A percentile compares a stretch with the other conserved stretches of the same genome.
These are phyloP conservation scores for Epichloe baconii DNA, from an alignment of 2,329 filamentous ascomycete species.

Conservation along the genomic window DNA sequence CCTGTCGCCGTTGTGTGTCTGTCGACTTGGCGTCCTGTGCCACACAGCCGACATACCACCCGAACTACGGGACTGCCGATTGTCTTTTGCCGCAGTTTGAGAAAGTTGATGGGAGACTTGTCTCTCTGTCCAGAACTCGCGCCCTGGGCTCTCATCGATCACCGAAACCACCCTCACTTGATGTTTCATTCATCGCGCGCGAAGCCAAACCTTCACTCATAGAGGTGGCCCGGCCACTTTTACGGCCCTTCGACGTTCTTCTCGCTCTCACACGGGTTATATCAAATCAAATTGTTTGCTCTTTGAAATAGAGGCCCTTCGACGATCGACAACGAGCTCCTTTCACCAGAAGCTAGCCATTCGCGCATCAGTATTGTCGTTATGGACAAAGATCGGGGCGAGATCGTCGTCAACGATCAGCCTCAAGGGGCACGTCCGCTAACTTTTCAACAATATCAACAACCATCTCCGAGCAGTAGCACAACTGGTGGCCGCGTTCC, in stretches of 20 bases:
- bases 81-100: neutral
- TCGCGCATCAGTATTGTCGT: conserved; percentile 11
- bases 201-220: neutral
- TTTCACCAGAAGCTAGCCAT: conserved; percentile 5
- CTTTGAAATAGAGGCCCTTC: neutral
- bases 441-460: conserved; percentile 16
- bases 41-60: neutral
- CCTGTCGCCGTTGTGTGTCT: neutral
- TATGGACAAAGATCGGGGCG: conserved; percentile 27
- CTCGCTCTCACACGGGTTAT: neutral
- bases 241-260: neutral
- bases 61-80: neutral
- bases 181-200: neutral
- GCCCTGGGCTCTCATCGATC: neutral
- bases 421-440: conserved; percentile 12
- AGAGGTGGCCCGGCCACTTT: neutral
- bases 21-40: neutral
- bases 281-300: neutral
- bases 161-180: neutral
- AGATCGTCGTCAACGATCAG: conserved; percentile 34
- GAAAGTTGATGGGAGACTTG: neutral
- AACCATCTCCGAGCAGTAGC: conserved; percentile 15
- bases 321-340: conserved; percentile 8
- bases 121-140: neutral
- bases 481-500: conserved; percentile 9